Evolutionary conservation across 495 filamentous ascomycete genomes (phyloP).

Genomic region (Penicillium mononematosum): DNA sequence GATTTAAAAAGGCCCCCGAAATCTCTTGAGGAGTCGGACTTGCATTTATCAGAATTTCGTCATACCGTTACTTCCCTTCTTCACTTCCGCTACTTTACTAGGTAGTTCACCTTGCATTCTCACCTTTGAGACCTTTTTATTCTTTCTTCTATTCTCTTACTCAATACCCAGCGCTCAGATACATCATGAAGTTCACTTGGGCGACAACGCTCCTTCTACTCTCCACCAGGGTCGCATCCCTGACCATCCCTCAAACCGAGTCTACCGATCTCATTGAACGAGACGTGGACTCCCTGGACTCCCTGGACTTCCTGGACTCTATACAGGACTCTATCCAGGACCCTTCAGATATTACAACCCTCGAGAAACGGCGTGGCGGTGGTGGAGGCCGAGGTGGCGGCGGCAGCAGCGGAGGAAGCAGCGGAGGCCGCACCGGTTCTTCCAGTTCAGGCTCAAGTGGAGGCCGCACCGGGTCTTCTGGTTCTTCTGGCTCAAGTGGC

Average conservation of each 20-base stretch:
- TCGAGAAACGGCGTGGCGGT: slow-evolving; percentile 49
- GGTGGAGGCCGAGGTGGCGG: slow-evolving; percentile 32
- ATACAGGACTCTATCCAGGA: slow-evolving; percentile 11
- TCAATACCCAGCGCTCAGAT: background rate
- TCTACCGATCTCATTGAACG: slow-evolving; percentile 24
- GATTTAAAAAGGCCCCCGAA: no score
- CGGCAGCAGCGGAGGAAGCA: slow-evolving; percentile 24
- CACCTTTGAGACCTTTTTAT: background rate
- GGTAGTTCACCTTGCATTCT: background rate
- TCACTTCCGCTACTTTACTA: background rate
- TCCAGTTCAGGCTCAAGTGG: slow-evolving; percentile 20
- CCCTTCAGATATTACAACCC: slow-evolving; percentile 20
- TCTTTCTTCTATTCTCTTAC: background rate
- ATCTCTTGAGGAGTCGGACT: no score
- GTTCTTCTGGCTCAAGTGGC: slow-evolving; percentile 12
- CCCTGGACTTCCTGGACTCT: background rate
- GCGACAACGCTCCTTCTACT: slow-evolving; percentile 30
- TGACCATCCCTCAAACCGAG: slow-evolving; percentile 23
- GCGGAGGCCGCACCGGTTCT: slow-evolving; percentile 26
- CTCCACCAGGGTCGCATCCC: slow-evolving; percentile 30
- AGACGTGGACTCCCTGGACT: slow-evolving; percentile 12
- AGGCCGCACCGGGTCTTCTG: slow-evolving; percentile 24
- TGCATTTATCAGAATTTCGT: no score
- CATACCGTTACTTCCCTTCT: background rate
- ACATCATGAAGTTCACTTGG: slow-evolving; percentile 36